Conservation (phyloP, 495 filamentous ascomycete genomes). For the Penicillium bialowiezense region DNA sequence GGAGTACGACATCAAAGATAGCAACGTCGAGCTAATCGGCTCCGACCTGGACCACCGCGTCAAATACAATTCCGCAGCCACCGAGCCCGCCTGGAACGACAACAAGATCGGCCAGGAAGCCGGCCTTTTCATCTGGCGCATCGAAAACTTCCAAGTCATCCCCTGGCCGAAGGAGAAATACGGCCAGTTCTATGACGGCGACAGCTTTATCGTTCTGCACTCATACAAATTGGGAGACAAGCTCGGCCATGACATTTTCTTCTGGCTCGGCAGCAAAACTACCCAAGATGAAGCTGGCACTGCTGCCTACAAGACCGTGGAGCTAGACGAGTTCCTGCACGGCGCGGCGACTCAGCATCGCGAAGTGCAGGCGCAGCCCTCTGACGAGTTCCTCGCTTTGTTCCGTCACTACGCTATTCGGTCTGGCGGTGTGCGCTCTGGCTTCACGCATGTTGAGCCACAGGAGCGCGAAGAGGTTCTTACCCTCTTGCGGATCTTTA, state of each 20-base stretch:
- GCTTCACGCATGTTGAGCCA: conserved; percentile 57
- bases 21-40: conserved; percentile 60
- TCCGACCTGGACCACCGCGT: conserved; percentile 59
- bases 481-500: conserved; percentile 57
- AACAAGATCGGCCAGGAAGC: conserved; percentile 42
- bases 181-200: conserved; percentile 60
- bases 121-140: conserved; percentile 57
- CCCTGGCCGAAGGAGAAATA: conserved; percentile 51
- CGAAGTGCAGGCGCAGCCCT: conserved; percentile 53
- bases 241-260: conserved; percentile 56
- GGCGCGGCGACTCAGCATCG: conserved; percentile 58
- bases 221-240: conserved; percentile 52
- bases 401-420: conserved; percentile 54
- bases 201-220: conserved; percentile 61
- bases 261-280: conserved; percentile 59
- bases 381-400: conserved; percentile 54
- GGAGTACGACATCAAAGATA: conserved; percentile 60
- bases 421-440: conserved; percentile 56
- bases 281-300: conserved; percentile 62
- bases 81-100: conserved; percentile 62
- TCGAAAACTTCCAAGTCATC: conserved; percentile 60
- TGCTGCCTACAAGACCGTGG: conserved; percentile 65
- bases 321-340: conserved; percentile 61
- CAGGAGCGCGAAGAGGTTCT: conserved; percentile 36
- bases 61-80: conserved; percentile 58